These are phyloP conservation scores for Rhazya stricta DNA, from an alignment of 257 asterid species.

Conservation along the genomic window DNA sequence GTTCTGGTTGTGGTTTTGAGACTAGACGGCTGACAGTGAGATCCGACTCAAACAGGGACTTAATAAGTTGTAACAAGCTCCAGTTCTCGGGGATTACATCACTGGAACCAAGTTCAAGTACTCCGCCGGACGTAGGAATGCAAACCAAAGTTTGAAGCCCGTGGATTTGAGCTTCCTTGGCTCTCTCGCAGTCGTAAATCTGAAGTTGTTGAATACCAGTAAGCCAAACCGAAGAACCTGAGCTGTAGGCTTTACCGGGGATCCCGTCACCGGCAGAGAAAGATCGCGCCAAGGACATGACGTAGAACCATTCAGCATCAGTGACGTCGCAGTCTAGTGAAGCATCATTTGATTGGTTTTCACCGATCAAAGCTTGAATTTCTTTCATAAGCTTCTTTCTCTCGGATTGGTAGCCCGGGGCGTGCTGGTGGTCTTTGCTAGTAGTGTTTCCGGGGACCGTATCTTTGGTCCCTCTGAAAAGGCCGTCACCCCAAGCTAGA, in stretches of 20 bases:
- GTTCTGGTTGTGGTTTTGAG: background rate
- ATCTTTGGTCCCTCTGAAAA: conserved; percentile 47
- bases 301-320: conserved; percentile 85
- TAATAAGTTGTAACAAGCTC: conserved; percentile 44
- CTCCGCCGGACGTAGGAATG: conserved; percentile 55
- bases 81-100: conserved; percentile 46
- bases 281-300: conserved; percentile 64
- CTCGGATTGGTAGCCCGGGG: conserved; percentile 36
- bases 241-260: conserved; percentile 52
- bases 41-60: conserved; percentile 34
- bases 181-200: conserved; percentile 56
- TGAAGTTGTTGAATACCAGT: conserved; percentile 53
- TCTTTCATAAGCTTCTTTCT: conserved; percentile 53
- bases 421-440: background rate
- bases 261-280: conserved; percentile 48
- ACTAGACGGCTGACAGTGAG: background rate
- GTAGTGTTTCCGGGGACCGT: background rate
- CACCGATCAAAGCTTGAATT: conserved; percentile 54
- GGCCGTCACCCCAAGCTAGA: conserved; percentile 34
- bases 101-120: conserved; percentile 64
- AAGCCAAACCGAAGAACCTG: conserved; percentile 59
- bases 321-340: conserved; percentile 39
- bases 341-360: conserved; percentile 9
- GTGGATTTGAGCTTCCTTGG: conserved; percentile 64
- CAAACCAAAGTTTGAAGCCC: conserved; percentile 67